Conservation (phyloP, 2,329 filamentous ascomycete species). For the Mollisiaceae sp. region DNA sequence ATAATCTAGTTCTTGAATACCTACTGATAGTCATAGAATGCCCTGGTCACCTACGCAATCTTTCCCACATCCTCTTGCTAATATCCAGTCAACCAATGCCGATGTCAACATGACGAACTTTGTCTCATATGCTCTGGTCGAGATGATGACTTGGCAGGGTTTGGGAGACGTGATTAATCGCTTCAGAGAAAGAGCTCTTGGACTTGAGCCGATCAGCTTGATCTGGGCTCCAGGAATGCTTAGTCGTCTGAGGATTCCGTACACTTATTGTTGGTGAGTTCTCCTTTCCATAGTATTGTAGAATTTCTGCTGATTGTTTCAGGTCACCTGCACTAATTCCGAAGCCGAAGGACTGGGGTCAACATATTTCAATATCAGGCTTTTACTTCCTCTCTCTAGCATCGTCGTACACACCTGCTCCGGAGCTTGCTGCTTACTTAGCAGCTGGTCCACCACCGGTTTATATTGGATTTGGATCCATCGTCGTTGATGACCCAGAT, state of each 20-base stretch:
- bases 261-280: constrained; percentile 82
- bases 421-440: constrained; percentile 70
- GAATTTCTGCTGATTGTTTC: constrained; percentile 18
- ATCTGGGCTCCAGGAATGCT: constrained; percentile 85
- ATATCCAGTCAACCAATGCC: constrained; percentile 67
- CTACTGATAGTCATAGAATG: constrained; percentile 51
- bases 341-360: constrained; percentile 77
- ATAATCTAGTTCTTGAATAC: not conserved
- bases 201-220: constrained; percentile 76
- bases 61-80: constrained; percentile 73
- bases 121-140: constrained; percentile 70
- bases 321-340: constrained; percentile 77
- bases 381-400: constrained; percentile 78
- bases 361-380: constrained; percentile 73
- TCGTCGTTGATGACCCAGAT: constrained; percentile 78
- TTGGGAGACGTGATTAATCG: constrained; percentile 89
- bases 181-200: constrained; percentile 76
- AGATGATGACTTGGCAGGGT: constrained; percentile 77
- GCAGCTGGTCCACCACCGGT: constrained; percentile 72
- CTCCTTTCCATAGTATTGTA: not conserved
- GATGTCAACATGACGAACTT: constrained; percentile 70
- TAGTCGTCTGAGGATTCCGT: constrained; percentile 76
- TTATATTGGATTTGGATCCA: constrained; percentile 84
- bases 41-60: constrained; percentile 73
- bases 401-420: constrained; percentile 67